These are phyloP conservation scores for Penicillium olsonii DNA, from an alignment of 2,329 filamentous ascomycete genomes.

Conservation along the genomic window DNA sequence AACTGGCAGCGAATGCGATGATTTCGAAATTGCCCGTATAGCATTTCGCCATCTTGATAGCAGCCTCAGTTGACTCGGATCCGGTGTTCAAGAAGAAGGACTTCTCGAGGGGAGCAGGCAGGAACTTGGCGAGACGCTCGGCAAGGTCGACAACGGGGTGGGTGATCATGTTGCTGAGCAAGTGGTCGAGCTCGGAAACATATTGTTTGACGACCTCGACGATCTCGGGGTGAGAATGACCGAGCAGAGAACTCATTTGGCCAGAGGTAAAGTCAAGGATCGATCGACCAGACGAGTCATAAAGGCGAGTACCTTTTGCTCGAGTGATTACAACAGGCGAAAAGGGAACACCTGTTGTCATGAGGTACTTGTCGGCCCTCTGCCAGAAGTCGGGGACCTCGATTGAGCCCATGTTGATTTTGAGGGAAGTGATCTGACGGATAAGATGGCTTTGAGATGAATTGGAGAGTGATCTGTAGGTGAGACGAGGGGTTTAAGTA, in stretches of 20 bases:
- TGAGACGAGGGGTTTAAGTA: too few relatives aligned
- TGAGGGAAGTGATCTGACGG: too few relatives aligned
- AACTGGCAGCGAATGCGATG: slow-evolving; percentile 60
- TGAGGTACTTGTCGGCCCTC: slow-evolving; percentile 44
- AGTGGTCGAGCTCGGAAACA: slow-evolving; percentile 57
- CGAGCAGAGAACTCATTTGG: slow-evolving; percentile 62
- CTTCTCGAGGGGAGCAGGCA: slow-evolving; percentile 50
- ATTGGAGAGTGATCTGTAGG: too few relatives aligned
- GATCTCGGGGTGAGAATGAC: slow-evolving; percentile 61
- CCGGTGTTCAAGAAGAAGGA: slow-evolving; percentile 62
- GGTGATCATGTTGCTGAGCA: slow-evolving; percentile 61
- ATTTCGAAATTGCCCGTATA: slow-evolving; percentile 68
- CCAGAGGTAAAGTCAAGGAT: slow-evolving; percentile 63
- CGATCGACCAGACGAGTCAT: slow-evolving; percentile 35
- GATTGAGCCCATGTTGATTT: slow-evolving; percentile 10
- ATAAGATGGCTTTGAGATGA: too few relatives aligned
- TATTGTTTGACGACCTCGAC: slow-evolving; percentile 55
- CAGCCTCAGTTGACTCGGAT: slow-evolving; percentile 61
- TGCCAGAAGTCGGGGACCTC: slow-evolving; percentile 32
- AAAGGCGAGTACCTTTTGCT: slow-evolving; percentile 50
- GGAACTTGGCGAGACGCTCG: slow-evolving; percentile 53
- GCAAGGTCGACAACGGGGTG: slow-evolving; percentile 59
- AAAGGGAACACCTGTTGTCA: slow-evolving; percentile 45
- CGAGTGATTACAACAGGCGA: slow-evolving; percentile 47
- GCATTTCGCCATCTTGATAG: slow-evolving; percentile 64